Evolutionary conservation across 2,329 filamentous ascomycete genomes (phyloP), one percentile per base, ranked within the genome.

Genomic region (Alternaria brassicicola): DNA sequence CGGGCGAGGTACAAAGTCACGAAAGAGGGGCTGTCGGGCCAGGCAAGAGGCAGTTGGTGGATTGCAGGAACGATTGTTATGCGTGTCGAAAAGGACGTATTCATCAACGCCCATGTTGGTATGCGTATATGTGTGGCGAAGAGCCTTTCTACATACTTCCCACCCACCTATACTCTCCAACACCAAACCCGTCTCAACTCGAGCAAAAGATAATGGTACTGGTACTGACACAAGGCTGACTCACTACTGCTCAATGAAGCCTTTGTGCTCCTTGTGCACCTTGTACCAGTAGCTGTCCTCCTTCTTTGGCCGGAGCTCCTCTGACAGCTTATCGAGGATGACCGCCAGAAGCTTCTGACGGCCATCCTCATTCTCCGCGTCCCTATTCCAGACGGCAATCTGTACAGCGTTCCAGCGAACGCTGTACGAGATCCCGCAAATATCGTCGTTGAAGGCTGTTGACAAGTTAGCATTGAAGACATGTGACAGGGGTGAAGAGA

Each of bases 301-400:
- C 33, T 82, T 78, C 80, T 89, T 90, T 36, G 92, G 92, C 57
- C 83, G 83, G 65, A 96, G 80, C 73, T 95, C 90, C 1, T 84
- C 80, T 6, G 89, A 89, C 28, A 97, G 81, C 65, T 91, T 86
- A 50, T 88, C 85, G 46, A 96, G 81, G 51, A 97, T 88, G 46
- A 87, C 89, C 62, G 86, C 81, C 47, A 93, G 83, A 59, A 97
- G 84, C 63, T 83, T 86, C 73, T 94, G 88, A 67, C 95, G 86
- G 6, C 92, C 95, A 67, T 86, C 87, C 72, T 91, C 84, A 78
- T 95, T 93, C 59, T 87, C 88, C 21, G 89, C 88, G 72, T 96
- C 90, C 62, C 95, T 91, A 80, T 97, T 95, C 94, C 94, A 98
- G 72, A 98, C 86, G 68, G 91, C 90, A 75, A 97, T 89, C 63